These are phyloP conservation scores for Pichia kudriavzevii DNA, from an alignment of 1,139 yeast species.

Conservation along the genomic window DNA sequence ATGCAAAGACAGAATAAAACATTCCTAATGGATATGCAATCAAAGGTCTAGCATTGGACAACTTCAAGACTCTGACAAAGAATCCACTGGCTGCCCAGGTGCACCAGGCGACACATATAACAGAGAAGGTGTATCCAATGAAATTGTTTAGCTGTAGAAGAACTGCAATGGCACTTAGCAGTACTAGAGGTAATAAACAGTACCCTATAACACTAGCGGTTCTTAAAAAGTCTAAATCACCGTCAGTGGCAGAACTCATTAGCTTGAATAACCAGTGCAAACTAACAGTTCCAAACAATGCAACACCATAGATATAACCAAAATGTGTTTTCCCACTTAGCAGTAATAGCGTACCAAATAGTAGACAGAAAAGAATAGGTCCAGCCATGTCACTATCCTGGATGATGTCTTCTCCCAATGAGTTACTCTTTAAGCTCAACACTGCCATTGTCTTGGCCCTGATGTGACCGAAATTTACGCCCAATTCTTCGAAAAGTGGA, in stretches of 20 bases:
- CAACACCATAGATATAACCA: conserved; percentile 96
- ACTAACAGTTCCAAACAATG: conserved; percentile 80
- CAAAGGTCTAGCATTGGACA: conserved; percentile 79
- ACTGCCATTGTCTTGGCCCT: conserved; percentile 81
- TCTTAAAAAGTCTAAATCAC: conserved; percentile 52
- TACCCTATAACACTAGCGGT: conserved; percentile 93
- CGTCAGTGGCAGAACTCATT: conserved; percentile 49
- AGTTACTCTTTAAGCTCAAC: conserved; percentile 35
- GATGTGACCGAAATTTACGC: conserved; percentile 86
- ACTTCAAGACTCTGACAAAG: conserved; percentile 75
- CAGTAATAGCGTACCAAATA: conserved; percentile 79
- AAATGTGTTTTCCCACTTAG: conserved; percentile 91
- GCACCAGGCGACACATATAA: conserved; percentile 81
- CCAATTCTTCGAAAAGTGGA: conserved; percentile 84
- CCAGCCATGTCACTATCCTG: conserved; percentile 94
- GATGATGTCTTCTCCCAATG: conserved; percentile 51
- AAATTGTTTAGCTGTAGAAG: conserved; percentile 62
- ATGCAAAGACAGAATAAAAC: conserved; percentile 89
- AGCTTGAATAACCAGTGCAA: conserved; percentile 77
- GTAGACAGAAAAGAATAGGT: conserved; percentile 79
- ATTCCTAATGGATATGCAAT: conserved; percentile 91
- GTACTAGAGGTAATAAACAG: conserved; percentile 83
- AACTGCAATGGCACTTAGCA: conserved; percentile 60
- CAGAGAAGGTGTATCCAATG: conserved; percentile 65
- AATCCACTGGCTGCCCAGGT: conserved; percentile 92